Percentiles rank a stretch among this genome's conserved stretches.
These are phyloP conservation scores for Nemania sp. DNA, from an alignment of 2,329 filamentous ascomycete species.

Conservation along the genomic window DNA sequence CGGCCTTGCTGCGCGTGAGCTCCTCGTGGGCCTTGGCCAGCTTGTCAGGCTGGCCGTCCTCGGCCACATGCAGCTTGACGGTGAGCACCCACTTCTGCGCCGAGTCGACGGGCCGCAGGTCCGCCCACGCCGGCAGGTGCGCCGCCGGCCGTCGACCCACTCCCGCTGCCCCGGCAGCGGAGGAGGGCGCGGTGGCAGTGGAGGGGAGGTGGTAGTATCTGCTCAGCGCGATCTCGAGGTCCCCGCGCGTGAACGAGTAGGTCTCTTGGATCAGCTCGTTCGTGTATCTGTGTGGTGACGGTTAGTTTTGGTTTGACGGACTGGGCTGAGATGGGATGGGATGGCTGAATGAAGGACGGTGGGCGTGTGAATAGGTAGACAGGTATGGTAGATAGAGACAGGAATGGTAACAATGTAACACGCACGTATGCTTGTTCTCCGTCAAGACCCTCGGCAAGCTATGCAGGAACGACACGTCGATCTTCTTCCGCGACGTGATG, in stretches of 20 bases:
- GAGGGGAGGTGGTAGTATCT: constrained; percentile 50
- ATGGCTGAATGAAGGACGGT: neutral
- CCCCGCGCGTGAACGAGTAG: constrained; percentile 58
- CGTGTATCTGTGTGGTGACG: constrained; percentile 48
- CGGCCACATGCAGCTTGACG: constrained; percentile 57
- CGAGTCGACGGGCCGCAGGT: constrained; percentile 53
- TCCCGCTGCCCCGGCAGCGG: neutral
- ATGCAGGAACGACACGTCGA: constrained; percentile 59
- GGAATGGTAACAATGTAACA: neutral
- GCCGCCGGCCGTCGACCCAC: constrained; percentile 31
- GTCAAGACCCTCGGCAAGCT: constrained; percentile 53
- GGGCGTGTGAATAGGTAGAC: neutral
- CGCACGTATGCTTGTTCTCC: constrained; percentile 59
- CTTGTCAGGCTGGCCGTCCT: constrained; percentile 62
- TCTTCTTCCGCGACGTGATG: constrained; percentile 58
- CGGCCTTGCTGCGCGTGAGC: constrained; percentile 57
- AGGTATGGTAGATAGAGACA: neutral
- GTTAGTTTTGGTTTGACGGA: too few species aligned
- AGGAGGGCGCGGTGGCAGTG: too few species aligned
- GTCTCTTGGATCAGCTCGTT: constrained; percentile 59
- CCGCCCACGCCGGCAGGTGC: constrained; percentile 52
- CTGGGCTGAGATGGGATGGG: too few species aligned
- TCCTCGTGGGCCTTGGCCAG: constrained; percentile 59
- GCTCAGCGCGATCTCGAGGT: constrained; percentile 58
- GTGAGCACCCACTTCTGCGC: constrained; percentile 60